Evolutionary conservation across 75 land plant genomes (phyloP).

Genomic region (Cryptomeria japonica): DNA sequence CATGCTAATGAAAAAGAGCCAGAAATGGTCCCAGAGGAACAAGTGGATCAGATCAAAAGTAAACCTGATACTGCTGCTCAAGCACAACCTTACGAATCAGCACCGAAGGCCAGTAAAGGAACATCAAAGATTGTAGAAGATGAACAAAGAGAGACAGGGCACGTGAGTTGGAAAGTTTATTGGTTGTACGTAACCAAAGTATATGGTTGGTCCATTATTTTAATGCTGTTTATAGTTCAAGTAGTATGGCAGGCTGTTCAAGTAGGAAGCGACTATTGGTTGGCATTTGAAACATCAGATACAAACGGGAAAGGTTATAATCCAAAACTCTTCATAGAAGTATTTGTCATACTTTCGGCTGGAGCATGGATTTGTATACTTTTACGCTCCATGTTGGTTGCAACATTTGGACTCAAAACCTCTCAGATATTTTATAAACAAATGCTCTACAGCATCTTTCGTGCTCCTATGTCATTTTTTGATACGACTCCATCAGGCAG

Average conservation of each 20-base stretch:
- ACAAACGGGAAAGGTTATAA: slow-evolving; percentile 37
- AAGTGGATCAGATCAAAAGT: not conserved
- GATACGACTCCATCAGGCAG: slow-evolving; percentile 99
- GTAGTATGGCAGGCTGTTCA: slow-evolving; percentile 63
- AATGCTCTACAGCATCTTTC: slow-evolving; percentile 78
- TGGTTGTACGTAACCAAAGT: slow-evolving; percentile 85
- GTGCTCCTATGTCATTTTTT: slow-evolving; percentile 99
- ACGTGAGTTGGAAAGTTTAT: slow-evolving; percentile 66
- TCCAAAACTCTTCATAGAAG: slow-evolving; percentile 54
- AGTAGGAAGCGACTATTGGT: slow-evolving; percentile 89
- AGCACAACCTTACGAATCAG: not conserved
- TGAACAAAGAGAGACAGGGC: slow-evolving; percentile 87
- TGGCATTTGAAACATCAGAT: slow-evolving; percentile 85
- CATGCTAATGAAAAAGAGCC: slow-evolving; percentile 7
- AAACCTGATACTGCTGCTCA: not conserved
- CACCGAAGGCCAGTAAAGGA: slow-evolving; percentile 21
- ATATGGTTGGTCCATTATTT: slow-evolving; percentile 75
- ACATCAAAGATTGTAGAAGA: slow-evolving; percentile 81
- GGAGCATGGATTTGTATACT: slow-evolving; percentile 45
- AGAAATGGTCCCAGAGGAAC: slow-evolving; percentile 28
- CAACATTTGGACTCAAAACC: slow-evolving; percentile 72
- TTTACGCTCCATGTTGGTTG: slow-evolving; percentile 37
- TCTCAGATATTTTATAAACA: slow-evolving; percentile 73
- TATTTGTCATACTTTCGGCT: slow-evolving; percentile 60
- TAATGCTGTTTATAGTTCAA: slow-evolving; percentile 45